These are phyloP conservation scores for Cladochytrium replicatum DNA, from an alignment of 192 early-diverging fungal species.

Conservation along the genomic window DNA sequence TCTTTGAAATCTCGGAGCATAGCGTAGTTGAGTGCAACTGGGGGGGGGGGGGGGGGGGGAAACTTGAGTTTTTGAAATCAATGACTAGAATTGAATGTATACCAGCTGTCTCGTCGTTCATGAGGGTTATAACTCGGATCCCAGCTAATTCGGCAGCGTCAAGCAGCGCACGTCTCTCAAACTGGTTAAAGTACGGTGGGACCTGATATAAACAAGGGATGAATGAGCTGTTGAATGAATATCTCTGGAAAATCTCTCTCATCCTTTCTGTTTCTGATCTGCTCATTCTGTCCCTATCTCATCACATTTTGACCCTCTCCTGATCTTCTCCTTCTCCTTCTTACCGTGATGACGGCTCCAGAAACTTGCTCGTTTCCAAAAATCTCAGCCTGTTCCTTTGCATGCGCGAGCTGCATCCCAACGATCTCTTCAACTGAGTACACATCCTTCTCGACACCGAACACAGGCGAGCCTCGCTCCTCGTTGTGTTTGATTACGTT, in stretches of 20 bases:
- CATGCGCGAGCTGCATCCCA: conserved; percentile 85
- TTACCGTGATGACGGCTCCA: conserved; percentile 87
- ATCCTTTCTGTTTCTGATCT: too few species aligned
- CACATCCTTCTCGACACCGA: conserved; percentile 5
- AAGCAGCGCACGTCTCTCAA: conserved; percentile 82
- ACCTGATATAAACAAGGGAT: conserved; percentile 42
- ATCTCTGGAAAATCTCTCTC: too few species aligned
- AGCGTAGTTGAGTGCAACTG: conserved; percentile 88
- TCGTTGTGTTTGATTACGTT: conserved; percentile 53
- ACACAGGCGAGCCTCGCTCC: too few species aligned
- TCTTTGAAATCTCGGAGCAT: conserved; percentile 57
- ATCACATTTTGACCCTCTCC: too few species aligned
- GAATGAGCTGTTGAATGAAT: too few species aligned
- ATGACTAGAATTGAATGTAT: conserved; percentile 1
- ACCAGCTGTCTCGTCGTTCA: conserved; percentile 92
- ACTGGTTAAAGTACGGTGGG: conserved; percentile 81
- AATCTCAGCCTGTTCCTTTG: conserved; percentile 70
- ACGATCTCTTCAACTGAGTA: conserved; percentile 82
- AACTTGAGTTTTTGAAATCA: too few species aligned
- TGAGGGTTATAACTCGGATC: conserved; percentile 66
- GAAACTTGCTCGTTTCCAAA: conserved; percentile 64
- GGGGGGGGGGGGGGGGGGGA: too few species aligned
- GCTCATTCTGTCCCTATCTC: too few species aligned
- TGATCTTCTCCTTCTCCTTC: too few species aligned
- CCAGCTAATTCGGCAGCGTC: conserved; percentile 90